Evolutionary conservation across 208 protist genomes (phyloP).

Genomic region (Trypanosomatidae sp.): DNA sequence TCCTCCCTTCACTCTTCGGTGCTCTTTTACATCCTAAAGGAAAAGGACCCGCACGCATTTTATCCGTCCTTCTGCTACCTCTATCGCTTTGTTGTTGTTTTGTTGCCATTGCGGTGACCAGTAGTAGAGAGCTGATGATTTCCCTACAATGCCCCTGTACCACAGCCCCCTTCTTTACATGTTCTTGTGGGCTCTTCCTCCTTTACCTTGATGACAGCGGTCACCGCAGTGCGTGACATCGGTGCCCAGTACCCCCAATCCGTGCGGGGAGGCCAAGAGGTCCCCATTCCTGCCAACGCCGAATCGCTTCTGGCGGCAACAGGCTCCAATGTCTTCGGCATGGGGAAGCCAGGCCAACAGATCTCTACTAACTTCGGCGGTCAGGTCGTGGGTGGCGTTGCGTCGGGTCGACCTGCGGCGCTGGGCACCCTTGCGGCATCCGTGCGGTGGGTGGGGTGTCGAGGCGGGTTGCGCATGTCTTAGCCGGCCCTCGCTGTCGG

Average conservation of each 20-base stretch:
- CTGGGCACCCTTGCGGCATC: background rate
- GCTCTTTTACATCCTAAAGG: background rate
- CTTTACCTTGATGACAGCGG: background rate
- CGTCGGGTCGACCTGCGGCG: background rate
- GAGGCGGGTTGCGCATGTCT: background rate
- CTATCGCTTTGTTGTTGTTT: background rate
- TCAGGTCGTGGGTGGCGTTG: too few species aligned
- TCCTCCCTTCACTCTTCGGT: background rate
- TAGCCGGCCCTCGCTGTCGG: background rate
- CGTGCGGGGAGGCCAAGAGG: background rate
- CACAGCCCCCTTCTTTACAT: background rate
- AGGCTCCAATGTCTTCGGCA: background rate
- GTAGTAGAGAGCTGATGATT: background rate
- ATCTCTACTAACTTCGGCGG: background rate
- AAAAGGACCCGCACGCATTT: background rate
- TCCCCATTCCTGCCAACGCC: background rate
- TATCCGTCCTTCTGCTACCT: background rate
- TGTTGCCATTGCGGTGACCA: too few species aligned
- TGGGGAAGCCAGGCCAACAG: background rate
- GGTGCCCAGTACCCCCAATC: background rate
- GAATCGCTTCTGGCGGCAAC: background rate
- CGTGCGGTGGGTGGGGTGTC: background rate
- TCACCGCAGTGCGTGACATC: background rate
- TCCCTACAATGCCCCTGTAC: background rate
- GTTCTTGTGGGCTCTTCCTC: background rate